phyloP scores from a whole-genome alignment of 2,329 filamentous ascomycete genomes.

The Lachnellula hyalina region DNA sequence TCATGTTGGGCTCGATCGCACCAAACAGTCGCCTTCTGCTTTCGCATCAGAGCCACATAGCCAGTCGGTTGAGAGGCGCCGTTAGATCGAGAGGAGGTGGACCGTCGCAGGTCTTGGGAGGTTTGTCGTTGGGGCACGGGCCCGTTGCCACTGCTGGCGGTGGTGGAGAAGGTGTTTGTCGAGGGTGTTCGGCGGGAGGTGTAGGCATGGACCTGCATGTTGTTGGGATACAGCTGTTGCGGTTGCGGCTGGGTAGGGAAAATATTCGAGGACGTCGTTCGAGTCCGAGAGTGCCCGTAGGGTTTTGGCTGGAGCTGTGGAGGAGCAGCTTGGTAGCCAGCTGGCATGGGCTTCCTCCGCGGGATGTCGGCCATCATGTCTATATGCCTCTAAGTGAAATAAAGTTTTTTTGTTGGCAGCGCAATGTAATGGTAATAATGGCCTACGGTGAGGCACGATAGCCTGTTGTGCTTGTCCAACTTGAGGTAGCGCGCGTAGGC shows the following conservation, averaged over 20 bases:
- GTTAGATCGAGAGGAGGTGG: constrained; percentile 73
- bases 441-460: too few relatives aligned
- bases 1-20: constrained; percentile 91
- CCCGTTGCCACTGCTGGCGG: constrained; percentile 47
- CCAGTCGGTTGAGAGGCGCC: constrained; percentile 50
- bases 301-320: constrained; percentile 11
- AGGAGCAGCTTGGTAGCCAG: constrained; percentile 18
- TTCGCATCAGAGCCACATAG: constrained; percentile 92
- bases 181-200: constrained; percentile 54
- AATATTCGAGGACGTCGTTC: constrained; percentile 35
- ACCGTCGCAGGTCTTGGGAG: constrained; percentile 64
- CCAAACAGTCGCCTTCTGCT: constrained; percentile 98
- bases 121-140: constrained; percentile 48
- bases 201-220: constrained; percentile 28
- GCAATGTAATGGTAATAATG: too few relatives aligned
- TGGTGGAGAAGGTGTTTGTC: constrained; percentile 67
- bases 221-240: constrained; percentile 27
- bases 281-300: constrained; percentile 30
- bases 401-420: too few relatives aligned
- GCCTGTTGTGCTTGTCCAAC: too few relatives aligned
- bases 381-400: too few relatives aligned
- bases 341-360: constrained; percentile 28
- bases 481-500: too few relatives aligned
- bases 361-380: constrained; percentile 28
- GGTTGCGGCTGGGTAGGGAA: constrained; percentile 25